A percentile compares a stretch with the other conserved stretches of the same genome.
phyloP scores from a whole-genome alignment of 805 yeast genomes.

The Metschnikowia lunata region DNA sequence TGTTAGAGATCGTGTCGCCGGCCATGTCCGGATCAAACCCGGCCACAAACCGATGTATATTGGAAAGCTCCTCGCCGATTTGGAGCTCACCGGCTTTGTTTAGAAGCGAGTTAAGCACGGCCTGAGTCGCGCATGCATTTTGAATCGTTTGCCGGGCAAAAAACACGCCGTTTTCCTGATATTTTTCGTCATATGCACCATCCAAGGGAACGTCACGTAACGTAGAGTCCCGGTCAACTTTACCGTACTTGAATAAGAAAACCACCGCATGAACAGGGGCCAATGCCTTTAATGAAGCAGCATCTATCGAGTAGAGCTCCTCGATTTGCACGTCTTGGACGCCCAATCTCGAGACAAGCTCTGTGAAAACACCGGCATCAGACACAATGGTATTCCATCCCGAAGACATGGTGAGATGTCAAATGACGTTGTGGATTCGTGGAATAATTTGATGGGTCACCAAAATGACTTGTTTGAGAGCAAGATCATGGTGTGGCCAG shows the following conservation, averaged over 20 bases:
- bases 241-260: constrained; percentile 58
- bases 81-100: constrained; percentile 37
- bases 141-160: constrained; percentile 62
- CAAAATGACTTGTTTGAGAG: too few species aligned
- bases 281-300: constrained; percentile 30
- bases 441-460: too few species aligned
- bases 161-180: constrained; percentile 38
- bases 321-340: constrained; percentile 52
- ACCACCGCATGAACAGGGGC: constrained; percentile 54
- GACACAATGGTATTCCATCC: constrained; percentile 66
- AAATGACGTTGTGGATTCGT: too few species aligned
- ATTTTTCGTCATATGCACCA: constrained; percentile 40
- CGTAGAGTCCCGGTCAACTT: constrained; percentile 31
- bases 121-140: constrained; percentile 74
- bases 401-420: constrained; percentile 4
- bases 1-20: constrained; percentile 60
- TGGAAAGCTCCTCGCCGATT: constrained; percentile 45
- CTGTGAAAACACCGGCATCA: constrained; percentile 64
- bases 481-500: too few species aligned
- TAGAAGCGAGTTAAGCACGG: constrained; percentile 54
- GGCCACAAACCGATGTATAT: constrained; percentile 46
- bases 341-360: constrained; percentile 52
- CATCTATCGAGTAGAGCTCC: constrained; percentile 53
- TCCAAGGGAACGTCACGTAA: constrained; percentile 33
- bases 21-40: constrained; percentile 53